phyloP scores from a whole-genome alignment of 345 rosid genomes.

The Noccaea bulbosa region DNA sequence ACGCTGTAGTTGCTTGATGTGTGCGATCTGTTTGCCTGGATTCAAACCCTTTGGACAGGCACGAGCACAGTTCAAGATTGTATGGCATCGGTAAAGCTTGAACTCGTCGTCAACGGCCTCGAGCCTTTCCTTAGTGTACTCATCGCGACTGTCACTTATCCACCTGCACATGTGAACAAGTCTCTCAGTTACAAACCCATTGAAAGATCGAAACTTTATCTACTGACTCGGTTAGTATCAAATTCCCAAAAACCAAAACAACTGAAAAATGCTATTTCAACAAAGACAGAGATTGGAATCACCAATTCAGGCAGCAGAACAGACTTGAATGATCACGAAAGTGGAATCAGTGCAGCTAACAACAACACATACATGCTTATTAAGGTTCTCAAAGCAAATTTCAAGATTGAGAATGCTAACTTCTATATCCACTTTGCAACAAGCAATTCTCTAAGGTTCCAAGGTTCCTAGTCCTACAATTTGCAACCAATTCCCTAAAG shows the following conservation, averaged over 20 bases:
- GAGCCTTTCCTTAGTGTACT: slow-evolving; percentile 84
- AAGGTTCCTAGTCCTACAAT: not conserved
- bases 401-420: no score
- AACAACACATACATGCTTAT: not conserved
- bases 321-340: not conserved
- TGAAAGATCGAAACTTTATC: slow-evolving; percentile 1
- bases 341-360: not conserved
- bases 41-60: slow-evolving; percentile 99
- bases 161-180: slow-evolving; percentile 61
- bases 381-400: no score
- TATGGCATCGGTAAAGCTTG: slow-evolving; percentile 98
- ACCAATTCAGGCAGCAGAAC: slow-evolving; percentile 3
- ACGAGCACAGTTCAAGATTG: slow-evolving; percentile 93
- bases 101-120: slow-evolving; percentile 88
- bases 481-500: not conserved
- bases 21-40: slow-evolving; percentile 86
- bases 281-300: not conserved
- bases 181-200: slow-evolving; percentile 23
- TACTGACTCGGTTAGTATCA: not conserved
- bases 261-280: not conserved
- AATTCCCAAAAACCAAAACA: slow-evolving; percentile 7
- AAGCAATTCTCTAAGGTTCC: no score
- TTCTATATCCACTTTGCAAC: no score
- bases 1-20: slow-evolving; percentile 79
- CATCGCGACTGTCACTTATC: slow-evolving; percentile 98